Evolutionary conservation across 768 basidiomycete species (phyloP).

Genomic region (Erythrobasidium yunnanense): DNA sequence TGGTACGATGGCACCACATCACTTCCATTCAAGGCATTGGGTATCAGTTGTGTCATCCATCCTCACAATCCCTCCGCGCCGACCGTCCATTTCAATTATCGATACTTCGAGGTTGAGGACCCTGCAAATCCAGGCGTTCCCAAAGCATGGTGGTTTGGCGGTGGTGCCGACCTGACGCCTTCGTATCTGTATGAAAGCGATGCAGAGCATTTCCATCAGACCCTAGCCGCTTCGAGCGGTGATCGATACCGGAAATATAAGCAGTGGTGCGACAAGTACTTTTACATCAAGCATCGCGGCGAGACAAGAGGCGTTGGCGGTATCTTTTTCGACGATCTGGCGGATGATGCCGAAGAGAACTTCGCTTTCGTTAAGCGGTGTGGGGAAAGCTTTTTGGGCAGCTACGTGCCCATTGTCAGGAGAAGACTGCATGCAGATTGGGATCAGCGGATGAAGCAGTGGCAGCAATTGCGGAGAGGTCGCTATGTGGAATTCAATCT

Average conservation of each 20-base stretch:
- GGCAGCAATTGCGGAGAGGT: constrained; percentile 79
- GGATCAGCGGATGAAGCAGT: constrained; percentile 57
- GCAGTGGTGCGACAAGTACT: constrained; percentile 96
- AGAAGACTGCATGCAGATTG: constrained; percentile 45
- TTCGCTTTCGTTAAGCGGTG: constrained; percentile 63
- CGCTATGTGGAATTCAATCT: constrained; percentile 93
- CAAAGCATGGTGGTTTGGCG: constrained; percentile 97
- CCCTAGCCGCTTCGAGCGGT: constrained; percentile 55
- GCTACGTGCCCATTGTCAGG: constrained; percentile 76
- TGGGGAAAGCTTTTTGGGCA: constrained; percentile 72
- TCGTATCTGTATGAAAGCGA: constrained; percentile 83
- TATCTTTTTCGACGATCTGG: constrained; percentile 88
- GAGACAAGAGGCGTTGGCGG: constrained; percentile 87
- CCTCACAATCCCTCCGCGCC: constrained; percentile 87
- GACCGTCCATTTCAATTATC: constrained; percentile 89
- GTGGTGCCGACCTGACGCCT: constrained; percentile 87
- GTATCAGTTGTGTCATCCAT: constrained; percentile 84
- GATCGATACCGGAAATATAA: constrained; percentile 70
- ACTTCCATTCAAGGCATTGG: constrained; percentile 86
- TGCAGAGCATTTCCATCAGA: constrained; percentile 71
- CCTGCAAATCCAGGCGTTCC: constrained; percentile 48
- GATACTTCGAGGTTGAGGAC: constrained; percentile 67
- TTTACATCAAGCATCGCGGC: constrained; percentile 72
- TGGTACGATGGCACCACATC: constrained; percentile 47
- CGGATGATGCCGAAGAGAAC: constrained; percentile 54